Evolutionary conservation across 805 yeast genomes (phyloP).

Genomic region (Candida odintsovae): DNA sequence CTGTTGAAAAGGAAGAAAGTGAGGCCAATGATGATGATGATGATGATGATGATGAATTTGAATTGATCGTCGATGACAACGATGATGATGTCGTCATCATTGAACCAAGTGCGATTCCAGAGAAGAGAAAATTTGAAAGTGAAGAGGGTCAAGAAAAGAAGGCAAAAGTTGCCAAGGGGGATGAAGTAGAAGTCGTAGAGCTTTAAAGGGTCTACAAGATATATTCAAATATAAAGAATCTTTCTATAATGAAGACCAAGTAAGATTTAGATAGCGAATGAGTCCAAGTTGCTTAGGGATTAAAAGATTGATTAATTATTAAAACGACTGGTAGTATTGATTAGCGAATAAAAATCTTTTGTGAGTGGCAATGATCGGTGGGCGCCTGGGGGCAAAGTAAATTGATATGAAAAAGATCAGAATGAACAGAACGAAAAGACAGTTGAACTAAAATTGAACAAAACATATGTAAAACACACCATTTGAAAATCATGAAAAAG

Average conservation of each 20-base stretch:
- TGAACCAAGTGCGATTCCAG: conserved; percentile 12
- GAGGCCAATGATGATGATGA: conserved; percentile 18
- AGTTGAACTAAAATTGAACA: background rate
- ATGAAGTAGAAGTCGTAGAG: background rate
- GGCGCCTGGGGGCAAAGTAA: background rate
- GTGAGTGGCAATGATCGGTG: background rate
- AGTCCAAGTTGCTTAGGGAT: background rate
- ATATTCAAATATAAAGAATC: too few relatives aligned
- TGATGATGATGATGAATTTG: conserved; percentile 15
- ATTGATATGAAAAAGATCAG: background rate
- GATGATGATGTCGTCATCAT: conserved; percentile 17
- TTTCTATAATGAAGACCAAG: too few relatives aligned
- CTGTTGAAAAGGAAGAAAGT: conserved; percentile 17
- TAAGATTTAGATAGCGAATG: too few relatives aligned
- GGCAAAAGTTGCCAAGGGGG: background rate
- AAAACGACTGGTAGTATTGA: background rate
- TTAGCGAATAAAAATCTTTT: background rate
- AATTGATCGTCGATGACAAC: conserved; percentile 10
- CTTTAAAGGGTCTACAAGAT: background rate
- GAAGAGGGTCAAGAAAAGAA: conserved; percentile 1
- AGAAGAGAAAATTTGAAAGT: conserved; percentile 19
- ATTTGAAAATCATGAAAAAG: background rate
- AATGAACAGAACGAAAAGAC: background rate
- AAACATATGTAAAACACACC: background rate
- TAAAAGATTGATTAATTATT: background rate